Percentiles rank a stretch among this genome's conserved stretches.
phyloP scores from a whole-genome alignment of 495 filamentous ascomycete species.

The Aspergillus conjunctus region DNA sequence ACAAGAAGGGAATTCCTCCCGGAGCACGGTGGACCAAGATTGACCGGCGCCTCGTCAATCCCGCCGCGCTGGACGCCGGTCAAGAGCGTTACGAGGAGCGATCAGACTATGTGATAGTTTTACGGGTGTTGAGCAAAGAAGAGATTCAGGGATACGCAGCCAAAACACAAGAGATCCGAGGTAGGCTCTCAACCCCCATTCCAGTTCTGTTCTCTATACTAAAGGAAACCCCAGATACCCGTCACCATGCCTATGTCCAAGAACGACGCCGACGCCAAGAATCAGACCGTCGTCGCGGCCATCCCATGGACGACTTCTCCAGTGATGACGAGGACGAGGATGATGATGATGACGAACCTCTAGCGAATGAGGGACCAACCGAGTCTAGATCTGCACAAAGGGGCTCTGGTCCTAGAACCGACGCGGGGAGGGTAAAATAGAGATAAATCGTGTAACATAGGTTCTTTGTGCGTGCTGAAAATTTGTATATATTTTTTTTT shows the following conservation, averaged over 20 bases:
- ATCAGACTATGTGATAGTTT: constrained; percentile 80
- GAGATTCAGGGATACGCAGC: constrained; percentile 80
- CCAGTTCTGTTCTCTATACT: constrained; percentile 9
- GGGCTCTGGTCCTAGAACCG: neutral
- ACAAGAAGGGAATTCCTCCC: constrained; percentile 71
- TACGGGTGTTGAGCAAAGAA: constrained; percentile 75
- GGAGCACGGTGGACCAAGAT: constrained; percentile 90
- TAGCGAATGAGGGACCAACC: constrained; percentile 39
- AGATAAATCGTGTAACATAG: neutral
- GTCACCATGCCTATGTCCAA: constrained; percentile 37
- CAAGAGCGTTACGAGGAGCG: constrained; percentile 82
- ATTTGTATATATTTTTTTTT: neutral
- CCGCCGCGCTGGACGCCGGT: constrained; percentile 71
- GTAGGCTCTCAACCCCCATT: constrained; percentile 39
- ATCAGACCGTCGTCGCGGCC: constrained; percentile 38
- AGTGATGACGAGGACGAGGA: constrained; percentile 45
- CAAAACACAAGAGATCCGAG: constrained; percentile 75
- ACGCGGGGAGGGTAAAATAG: constrained; percentile 6
- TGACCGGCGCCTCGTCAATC: constrained; percentile 78
- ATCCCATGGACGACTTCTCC: constrained; percentile 36
- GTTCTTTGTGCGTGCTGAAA: too few species aligned
- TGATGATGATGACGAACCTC: constrained; percentile 34
- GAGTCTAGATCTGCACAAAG: constrained; percentile 18
- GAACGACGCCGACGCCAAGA: constrained; percentile 40
- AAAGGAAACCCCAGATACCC: constrained; percentile 34